These are phyloP conservation scores for Xylariaceae sp. DNA, from an alignment of 2,329 filamentous ascomycete species.

Conservation along the genomic window DNA sequence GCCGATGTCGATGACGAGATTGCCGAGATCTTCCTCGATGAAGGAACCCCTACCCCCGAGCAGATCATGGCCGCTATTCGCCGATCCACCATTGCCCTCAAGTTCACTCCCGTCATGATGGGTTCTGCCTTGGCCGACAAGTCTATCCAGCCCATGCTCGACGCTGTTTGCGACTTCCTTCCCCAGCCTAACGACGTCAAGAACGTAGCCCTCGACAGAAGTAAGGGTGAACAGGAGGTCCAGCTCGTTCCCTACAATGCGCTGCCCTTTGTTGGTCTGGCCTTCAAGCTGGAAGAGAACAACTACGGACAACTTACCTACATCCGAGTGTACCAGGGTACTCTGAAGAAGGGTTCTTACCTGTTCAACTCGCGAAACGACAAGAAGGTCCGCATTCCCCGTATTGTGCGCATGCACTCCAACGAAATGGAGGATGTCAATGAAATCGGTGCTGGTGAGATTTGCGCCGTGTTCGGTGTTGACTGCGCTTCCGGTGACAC, in stretches of 20 bases:
- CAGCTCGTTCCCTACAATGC: constrained; percentile 90
- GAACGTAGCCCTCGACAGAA: constrained; percentile 82
- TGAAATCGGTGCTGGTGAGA: constrained; percentile 92
- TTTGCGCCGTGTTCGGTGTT: constrained; percentile 96
- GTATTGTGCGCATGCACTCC: constrained; percentile 98
- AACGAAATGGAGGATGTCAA: constrained; percentile 98
- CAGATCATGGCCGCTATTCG: constrained; percentile 93
- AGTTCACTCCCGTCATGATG: constrained; percentile 95
- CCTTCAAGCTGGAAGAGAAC: constrained; percentile 98
- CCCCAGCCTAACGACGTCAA: constrained; percentile 86
- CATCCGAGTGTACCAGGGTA: constrained; percentile 95
- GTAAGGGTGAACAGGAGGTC: constrained; percentile 70
- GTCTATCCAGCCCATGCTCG: constrained; percentile 91
- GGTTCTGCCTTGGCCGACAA: constrained; percentile 93
- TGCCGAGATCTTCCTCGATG: constrained; percentile 88
- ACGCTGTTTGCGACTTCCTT: constrained; percentile 92
- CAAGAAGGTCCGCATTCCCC: constrained; percentile 94
- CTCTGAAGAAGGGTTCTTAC: constrained; percentile 78
- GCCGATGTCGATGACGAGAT: constrained; percentile 98
- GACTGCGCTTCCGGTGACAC: constrained; percentile 97
- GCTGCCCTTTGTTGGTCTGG: constrained; percentile 87
- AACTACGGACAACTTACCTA: constrained; percentile 98
- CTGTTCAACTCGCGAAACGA: constrained; percentile 91
- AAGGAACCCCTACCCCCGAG: constrained; percentile 67
- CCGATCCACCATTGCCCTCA: constrained; percentile 77